Conservation (phyloP, 2,329 filamentous ascomycete genomes). For the Sarocladium oryzae region DNA sequence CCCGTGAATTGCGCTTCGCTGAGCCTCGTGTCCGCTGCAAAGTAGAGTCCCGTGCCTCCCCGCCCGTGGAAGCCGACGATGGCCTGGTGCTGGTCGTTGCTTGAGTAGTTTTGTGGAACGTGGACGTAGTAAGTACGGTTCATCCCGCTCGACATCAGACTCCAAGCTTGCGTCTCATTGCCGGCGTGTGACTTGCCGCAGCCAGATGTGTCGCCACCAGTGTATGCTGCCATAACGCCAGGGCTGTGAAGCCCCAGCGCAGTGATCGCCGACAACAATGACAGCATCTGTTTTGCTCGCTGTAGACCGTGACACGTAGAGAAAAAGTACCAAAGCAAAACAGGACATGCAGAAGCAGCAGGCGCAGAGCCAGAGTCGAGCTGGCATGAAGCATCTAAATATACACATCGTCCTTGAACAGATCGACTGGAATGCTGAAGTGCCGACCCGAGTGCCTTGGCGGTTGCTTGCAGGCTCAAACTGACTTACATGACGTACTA, state of each 20-base stretch:
- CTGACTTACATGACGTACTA: too few species aligned
- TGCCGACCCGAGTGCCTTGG: too few species aligned
- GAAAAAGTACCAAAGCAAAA: too few species aligned
- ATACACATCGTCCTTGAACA: too few species aligned
- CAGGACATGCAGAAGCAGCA: too few species aligned
- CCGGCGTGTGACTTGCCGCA: slow-evolving; percentile 26
- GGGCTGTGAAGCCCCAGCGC: background rate
- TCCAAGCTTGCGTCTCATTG: slow-evolving; percentile 22
- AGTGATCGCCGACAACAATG: background rate
- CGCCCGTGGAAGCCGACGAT: slow-evolving; percentile 42
- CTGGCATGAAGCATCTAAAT: too few species aligned
- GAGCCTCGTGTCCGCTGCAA: slow-evolving; percentile 33
- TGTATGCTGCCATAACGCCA: background rate
- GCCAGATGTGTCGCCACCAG: slow-evolving; percentile 13
- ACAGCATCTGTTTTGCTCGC: too few species aligned
- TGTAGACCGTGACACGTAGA: too few species aligned
- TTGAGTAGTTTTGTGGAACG: slow-evolving; percentile 31
- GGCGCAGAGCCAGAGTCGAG: too few species aligned
- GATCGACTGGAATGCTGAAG: too few species aligned
- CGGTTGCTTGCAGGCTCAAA: too few species aligned
- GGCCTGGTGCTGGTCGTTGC: slow-evolving; percentile 30
- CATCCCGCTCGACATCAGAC: slow-evolving; percentile 29
- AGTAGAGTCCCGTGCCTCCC: slow-evolving; percentile 33
- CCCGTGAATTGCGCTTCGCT: slow-evolving; percentile 22
- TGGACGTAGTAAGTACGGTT: slow-evolving; percentile 35